Evolutionary conservation across 176 grass and related monocot genomes (phyloP).

Genomic region (Musa schizocarpa): DNA sequence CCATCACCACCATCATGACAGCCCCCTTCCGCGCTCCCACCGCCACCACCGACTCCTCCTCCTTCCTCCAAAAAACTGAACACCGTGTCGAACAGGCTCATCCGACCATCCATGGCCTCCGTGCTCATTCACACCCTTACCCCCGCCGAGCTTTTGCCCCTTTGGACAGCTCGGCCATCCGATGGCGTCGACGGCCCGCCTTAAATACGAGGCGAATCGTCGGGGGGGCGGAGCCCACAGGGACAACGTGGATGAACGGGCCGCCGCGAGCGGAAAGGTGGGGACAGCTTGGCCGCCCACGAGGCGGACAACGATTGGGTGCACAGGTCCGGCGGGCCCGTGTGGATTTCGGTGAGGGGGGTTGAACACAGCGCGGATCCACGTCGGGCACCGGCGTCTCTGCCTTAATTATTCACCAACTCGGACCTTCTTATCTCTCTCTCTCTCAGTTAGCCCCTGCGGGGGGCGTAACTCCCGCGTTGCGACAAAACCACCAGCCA

Average conservation of each 20-base stretch:
- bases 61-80: slow-evolving; percentile 55
- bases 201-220: not conserved
- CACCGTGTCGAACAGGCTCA: slow-evolving; percentile 67
- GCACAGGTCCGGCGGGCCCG: not conserved
- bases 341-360: not conserved
- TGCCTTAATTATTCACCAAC: not conserved
- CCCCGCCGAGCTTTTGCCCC: not conserved
- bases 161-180: not conserved
- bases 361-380: slow-evolving; percentile 13
- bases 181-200: not conserved
- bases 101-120: slow-evolving; percentile 13
- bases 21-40: slow-evolving; percentile 11
- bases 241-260: slow-evolving; percentile 5
- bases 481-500: no score
- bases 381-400: slow-evolving; percentile 1
- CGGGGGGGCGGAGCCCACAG: not conserved
- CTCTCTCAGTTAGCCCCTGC: not conserved
- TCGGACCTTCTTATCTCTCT: not conserved
- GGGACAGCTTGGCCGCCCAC: not conserved
- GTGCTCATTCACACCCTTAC: not conserved
- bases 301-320: not conserved
- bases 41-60: slow-evolving; percentile 14
- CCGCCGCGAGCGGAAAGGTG: slow-evolving; percentile 1
- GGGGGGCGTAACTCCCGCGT: no score
- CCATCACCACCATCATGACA: not conserved